Evolutionary conservation across 768 basidiomycete species (phyloP).

Genomic region (Daedalea quercina): DNA sequence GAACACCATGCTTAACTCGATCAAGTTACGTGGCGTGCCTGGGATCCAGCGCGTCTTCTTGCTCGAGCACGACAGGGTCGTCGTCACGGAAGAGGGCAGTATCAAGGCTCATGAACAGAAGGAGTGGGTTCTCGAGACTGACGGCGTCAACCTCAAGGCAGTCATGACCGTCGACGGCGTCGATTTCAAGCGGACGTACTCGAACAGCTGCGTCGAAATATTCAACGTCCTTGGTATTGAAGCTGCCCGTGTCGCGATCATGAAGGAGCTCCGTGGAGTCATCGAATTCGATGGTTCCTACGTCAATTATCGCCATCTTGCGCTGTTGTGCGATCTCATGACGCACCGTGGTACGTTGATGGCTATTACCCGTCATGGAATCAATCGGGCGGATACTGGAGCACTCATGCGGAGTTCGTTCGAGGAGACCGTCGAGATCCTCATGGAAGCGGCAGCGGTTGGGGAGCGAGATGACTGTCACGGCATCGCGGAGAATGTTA

Average conservation of each 20-base stretch:
- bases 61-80: conserved; percentile 77
- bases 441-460: conserved; percentile 97
- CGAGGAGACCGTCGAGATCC: conserved; percentile 98
- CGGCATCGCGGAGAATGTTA: conserved; percentile 97
- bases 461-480: conserved; percentile 99
- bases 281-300: conserved; percentile 99
- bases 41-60: conserved; percentile 92
- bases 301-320: conserved; percentile 97
- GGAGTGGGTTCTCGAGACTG: conserved; percentile 98
- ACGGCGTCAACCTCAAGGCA: conserved; percentile 91
- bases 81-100: conserved; percentile 55
- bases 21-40: conserved; percentile 89
- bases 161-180: conserved; percentile 96
- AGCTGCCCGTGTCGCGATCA: conserved; percentile 89
- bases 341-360: conserved; percentile 91
- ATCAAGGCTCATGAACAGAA: conserved; percentile 58
- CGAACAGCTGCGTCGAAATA: conserved; percentile 94
- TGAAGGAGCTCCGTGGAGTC: conserved; percentile 90
- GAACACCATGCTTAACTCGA: conserved; percentile 93
- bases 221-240: conserved; percentile 96
- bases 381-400: conserved; percentile 98
- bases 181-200: conserved; percentile 88
- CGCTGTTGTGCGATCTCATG: conserved; percentile 97
- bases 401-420: conserved; percentile 98
- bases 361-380: conserved; percentile 99